Base-by-base conservation (phyloP, 345 rosid species). In the Salix udensis region DNA sequence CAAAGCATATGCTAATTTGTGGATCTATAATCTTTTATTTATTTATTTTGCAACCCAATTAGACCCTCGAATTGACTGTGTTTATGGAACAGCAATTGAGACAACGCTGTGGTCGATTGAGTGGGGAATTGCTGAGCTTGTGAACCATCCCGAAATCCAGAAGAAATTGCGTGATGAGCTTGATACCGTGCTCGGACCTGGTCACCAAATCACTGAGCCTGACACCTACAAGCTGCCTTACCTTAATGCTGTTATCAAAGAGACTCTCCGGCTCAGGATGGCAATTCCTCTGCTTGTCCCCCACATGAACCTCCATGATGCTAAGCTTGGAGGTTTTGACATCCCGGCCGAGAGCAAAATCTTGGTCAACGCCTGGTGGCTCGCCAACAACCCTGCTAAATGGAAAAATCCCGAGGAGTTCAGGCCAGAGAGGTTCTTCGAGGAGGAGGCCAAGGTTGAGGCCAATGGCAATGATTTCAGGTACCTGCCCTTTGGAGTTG, bases 251-350 rank as follows among this genome's bases (percentile, higher is more conserved):
- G 99, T 96, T 64, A 21, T 96, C 82, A 96, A 93, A 85, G 99
- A 96, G 78, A 91, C 99, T 5, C 94, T 96, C 50, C 79, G 99
- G 24, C 82, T 93, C 10, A 85, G 99, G 40, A 96, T 93, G 97
- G 98, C 99, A 1, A 96, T 96, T 75, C 99, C 99, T 19, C 92
- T 96, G 1, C 97, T 96, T 16, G 99, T 96, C 19, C 99, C 98
- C 0, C 99, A 96, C 90, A 93, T 96, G 99, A 96, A 96, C 87
- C 96, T 96, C 73, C 76, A 93, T 36, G 97, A 96, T 0, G 99
- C 99, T 31, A 96, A 89, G 88, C 98, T 96, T 31, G 84, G 87
- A 0, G 92, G 93, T 46, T 94, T 81, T 6, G 99, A 96, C 55
- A 86, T 96, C 73, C 99, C 99, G 0, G 99, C 99, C 0, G 99